Evolutionary conservation across 164 flowering plant genomes (phyloP).

Genomic region (Stephania japonica): DNA sequence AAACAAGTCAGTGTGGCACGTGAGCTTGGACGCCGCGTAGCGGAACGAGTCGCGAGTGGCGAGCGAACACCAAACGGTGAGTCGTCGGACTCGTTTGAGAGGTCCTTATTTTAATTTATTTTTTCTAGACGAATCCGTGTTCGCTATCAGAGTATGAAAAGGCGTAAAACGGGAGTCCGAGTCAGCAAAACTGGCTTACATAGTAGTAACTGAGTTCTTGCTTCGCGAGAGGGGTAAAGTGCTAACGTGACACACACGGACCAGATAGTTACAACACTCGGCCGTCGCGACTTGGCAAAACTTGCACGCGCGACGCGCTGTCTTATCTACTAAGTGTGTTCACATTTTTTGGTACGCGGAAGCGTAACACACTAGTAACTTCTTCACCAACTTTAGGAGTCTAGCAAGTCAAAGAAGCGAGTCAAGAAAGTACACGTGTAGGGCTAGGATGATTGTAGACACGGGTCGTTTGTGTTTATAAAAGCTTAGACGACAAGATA

Average conservation of each 20-base stretch:
- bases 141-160: too few relatives aligned
- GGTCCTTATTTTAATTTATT: background rate
- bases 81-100: background rate
- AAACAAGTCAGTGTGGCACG: background rate
- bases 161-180: too few relatives aligned
- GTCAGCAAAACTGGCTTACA: too few relatives aligned
- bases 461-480: too few relatives aligned
- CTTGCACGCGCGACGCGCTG: background rate
- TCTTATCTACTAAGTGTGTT: background rate
- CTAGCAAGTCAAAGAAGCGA: too few relatives aligned
- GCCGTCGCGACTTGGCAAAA: background rate
- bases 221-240: background rate
- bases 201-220: background rate
- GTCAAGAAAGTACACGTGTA: background rate
- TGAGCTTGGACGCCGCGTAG: background rate
- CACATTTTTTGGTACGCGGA: background rate
- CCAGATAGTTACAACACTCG: background rate
- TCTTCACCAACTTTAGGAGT: background rate
- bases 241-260: background rate
- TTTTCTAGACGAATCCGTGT: background rate
- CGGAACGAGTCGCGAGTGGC: constrained; percentile 6
- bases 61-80: background rate
- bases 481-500: background rate
- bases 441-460: background rate
- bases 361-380: background rate